These are phyloP conservation scores for Aspergillus tamarii DNA, from an alignment of 2,329 filamentous ascomycete species.

Conservation along the genomic window DNA sequence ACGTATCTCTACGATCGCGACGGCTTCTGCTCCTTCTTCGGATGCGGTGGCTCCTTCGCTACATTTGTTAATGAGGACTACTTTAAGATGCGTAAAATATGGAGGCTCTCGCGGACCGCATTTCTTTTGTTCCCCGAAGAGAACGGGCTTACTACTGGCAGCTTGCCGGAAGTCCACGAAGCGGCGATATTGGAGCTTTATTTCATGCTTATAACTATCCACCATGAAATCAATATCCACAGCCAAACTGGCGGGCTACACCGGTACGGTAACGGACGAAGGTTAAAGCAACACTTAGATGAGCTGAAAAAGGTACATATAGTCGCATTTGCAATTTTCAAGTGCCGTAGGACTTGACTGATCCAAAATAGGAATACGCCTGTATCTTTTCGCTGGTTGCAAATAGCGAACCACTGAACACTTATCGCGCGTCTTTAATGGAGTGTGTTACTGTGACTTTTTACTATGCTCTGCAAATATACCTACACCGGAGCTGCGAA, in stretches of 20 bases:
- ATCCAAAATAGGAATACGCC: background rate
- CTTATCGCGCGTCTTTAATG: conserved; percentile 5
- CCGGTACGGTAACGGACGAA: background rate
- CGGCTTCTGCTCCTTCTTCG: conserved; percentile 16
- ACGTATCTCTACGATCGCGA: conserved; percentile 17
- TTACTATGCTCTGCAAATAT: conserved; percentile 14
- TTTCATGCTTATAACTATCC: conserved; percentile 14
- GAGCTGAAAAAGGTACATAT: conserved; percentile 7
- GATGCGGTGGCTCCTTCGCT: conserved; percentile 16
- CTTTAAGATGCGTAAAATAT: conserved; percentile 9
- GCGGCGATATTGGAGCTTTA: conserved; percentile 14
- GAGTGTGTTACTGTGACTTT: conserved; percentile 14
- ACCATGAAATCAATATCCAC: conserved; percentile 16
- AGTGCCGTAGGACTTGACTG: background rate
- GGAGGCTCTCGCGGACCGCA: conserved; percentile 11
- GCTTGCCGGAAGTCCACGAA: conserved; percentile 8
- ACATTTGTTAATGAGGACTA: conserved; percentile 9
- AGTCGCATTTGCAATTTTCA: background rate
- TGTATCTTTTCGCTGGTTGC: background rate
- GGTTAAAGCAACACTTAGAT: conserved; percentile 7
- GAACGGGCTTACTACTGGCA: background rate
- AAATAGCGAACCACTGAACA: background rate
- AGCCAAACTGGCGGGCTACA: background rate
- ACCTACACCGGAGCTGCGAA: conserved; percentile 11
- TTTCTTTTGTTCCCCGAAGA: conserved; percentile 8